Conservation (phyloP, 306 rosid genomes). For the Abrus pulchellus region DNA sequence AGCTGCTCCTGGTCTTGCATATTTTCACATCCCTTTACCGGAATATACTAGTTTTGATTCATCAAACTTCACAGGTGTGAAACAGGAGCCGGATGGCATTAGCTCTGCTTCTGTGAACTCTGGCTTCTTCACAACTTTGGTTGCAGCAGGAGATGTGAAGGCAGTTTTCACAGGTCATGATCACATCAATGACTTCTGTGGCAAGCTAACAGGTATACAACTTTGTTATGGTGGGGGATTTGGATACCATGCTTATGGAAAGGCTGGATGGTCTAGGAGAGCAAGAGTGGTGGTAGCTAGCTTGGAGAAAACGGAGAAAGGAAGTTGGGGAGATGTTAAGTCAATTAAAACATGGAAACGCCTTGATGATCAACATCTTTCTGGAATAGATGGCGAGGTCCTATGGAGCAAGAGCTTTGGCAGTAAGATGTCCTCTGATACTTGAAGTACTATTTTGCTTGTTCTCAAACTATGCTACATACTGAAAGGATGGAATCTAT, state of each 20-base stretch:
- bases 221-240: conserved; percentile 95
- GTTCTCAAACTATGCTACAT: conserved; percentile 39
- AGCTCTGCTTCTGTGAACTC: conserved; percentile 92
- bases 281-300: conserved; percentile 83
- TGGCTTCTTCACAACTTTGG: conserved; percentile 91
- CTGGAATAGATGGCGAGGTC: conserved; percentile 65
- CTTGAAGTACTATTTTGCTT: background rate
- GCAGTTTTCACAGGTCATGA: conserved; percentile 92
- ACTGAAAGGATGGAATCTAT: conserved; percentile 11
- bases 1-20: conserved; percentile 85
- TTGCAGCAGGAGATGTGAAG: conserved; percentile 88
- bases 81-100: conserved; percentile 63
- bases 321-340: conserved; percentile 78
- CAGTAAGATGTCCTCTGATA: conserved; percentile 54
- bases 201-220: conserved; percentile 66
- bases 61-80: conserved; percentile 79
- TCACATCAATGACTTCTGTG: conserved; percentile 93
- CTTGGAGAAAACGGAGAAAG: conserved; percentile 68
- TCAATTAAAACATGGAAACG: conserved; percentile 94
- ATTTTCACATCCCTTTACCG: conserved; percentile 92
- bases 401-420: conserved; percentile 77
- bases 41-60: conserved; percentile 77
- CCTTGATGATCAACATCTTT: conserved; percentile 76
- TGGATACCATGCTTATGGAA: conserved; percentile 96
- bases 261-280: conserved; percentile 95